Percentiles rank a stretch among this genome's conserved stretches.
phyloP scores from a whole-genome alignment of 176 grass and related monocot species.

The Oryza nivara region DNA sequence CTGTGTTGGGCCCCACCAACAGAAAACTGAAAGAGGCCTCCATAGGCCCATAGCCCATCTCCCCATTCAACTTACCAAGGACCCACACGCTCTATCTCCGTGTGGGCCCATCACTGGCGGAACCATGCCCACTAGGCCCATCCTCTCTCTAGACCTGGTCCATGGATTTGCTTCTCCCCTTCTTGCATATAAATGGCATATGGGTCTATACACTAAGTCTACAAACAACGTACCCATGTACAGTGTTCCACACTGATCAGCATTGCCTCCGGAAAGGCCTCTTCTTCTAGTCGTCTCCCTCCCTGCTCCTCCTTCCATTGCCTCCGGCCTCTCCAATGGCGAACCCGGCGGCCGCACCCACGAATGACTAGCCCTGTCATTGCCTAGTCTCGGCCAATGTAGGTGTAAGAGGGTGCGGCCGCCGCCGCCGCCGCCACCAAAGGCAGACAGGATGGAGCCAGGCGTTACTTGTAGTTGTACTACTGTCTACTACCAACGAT shows the following conservation, averaged over 20 bases:
- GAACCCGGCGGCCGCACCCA: constrained; percentile 21
- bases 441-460: constrained; percentile 57
- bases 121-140: neutral
- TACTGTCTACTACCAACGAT: constrained; percentile 14
- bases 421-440: constrained; percentile 3
- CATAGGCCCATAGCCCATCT: neutral
- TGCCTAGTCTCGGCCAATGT: constrained; percentile 19
- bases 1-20: constrained; percentile 13
- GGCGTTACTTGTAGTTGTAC: constrained; percentile 31
- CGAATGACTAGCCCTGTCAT: neutral
- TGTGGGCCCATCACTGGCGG: neutral
- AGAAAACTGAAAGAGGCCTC: constrained; percentile 8
- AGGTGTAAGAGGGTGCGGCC: constrained; percentile 25
- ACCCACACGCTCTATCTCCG: neutral
- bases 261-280: neutral
- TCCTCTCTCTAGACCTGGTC: neutral
- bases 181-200: neutral
- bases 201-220: constrained; percentile 33
- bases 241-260: neutral
- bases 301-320: neutral
- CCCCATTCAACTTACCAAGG: neutral
- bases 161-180: neutral
- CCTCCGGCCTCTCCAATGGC: constrained; percentile 37
- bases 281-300: neutral
- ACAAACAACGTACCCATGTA: neutral